A percentile compares a stretch with the other conserved stretches of the same genome.
These are phyloP conservation scores for Selaginella tamariscina DNA, from an alignment of 75 land plant genomes.

Conservation along the genomic window DNA sequence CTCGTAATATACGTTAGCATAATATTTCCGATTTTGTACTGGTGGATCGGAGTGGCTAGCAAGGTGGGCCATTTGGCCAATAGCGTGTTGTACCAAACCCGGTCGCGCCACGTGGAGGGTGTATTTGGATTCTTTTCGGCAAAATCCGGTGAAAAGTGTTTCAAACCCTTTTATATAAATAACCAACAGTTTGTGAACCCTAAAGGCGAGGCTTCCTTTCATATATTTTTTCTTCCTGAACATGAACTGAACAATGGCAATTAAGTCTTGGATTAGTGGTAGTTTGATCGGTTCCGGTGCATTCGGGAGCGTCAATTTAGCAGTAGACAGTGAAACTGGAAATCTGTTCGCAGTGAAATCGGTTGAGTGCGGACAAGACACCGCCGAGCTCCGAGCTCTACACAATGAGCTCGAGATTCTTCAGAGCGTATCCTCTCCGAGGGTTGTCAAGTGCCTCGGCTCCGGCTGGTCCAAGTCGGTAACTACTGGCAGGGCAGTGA, in stretches of 20 bases:
- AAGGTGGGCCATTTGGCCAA: too few species aligned
- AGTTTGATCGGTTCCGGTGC: constrained; percentile 45
- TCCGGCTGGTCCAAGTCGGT: constrained; percentile 13
- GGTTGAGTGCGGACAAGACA: constrained; percentile 20
- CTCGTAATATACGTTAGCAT: too few species aligned
- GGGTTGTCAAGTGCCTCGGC: constrained; percentile 42
- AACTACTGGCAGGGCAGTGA: background rate
- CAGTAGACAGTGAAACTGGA: constrained; percentile 23
- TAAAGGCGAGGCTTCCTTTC: too few species aligned
- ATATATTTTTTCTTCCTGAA: too few species aligned
- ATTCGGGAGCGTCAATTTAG: constrained; percentile 49
- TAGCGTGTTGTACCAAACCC: background rate
- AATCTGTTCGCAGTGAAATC: constrained; percentile 59
- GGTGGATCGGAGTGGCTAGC: too few species aligned
- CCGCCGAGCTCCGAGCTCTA: constrained; percentile 17
- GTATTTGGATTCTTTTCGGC: too few species aligned
- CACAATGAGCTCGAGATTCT: constrained; percentile 42
- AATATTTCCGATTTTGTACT: too few species aligned
- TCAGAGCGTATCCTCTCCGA: constrained; percentile 28
- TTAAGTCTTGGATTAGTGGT: constrained; percentile 38
- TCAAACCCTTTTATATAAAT: too few species aligned
- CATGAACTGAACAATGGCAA: too few species aligned
- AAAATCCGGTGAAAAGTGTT: too few species aligned
- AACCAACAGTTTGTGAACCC: too few species aligned
- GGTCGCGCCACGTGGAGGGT: background rate